Evolutionary conservation across 2,329 filamentous ascomycete species (phyloP).

Genomic region (Penicillium sp.): DNA sequence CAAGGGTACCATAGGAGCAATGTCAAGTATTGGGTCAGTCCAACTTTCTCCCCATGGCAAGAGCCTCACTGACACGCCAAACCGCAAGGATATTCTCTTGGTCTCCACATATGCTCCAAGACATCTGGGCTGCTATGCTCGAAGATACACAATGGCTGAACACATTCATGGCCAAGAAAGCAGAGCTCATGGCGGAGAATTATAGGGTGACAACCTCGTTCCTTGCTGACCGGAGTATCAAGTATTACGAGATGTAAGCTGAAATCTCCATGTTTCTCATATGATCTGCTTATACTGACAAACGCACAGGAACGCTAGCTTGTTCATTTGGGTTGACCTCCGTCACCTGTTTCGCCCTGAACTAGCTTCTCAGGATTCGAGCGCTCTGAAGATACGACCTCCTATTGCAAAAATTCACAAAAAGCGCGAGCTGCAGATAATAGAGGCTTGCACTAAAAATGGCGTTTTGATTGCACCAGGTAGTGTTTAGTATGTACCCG

Average conservation of each 20-base stretch:
- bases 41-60: neutral
- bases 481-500: slow-evolving; percentile 8
- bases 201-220: slow-evolving; percentile 2
- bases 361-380: neutral
- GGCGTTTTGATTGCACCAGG: slow-evolving; percentile 15
- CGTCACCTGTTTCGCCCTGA: slow-evolving; percentile 5
- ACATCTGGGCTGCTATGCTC: slow-evolving; percentile 12
- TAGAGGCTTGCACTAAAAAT: slow-evolving; percentile 9
- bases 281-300: neutral
- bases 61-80: neutral
- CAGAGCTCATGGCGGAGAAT: slow-evolving; percentile 3
- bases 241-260: slow-evolving; percentile 3
- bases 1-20: slow-evolving; percentile 10
- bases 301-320: slow-evolving; percentile 9
- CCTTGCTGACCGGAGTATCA: neutral
- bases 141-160: slow-evolving; percentile 6
- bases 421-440: slow-evolving; percentile 7
- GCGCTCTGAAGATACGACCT: neutral
- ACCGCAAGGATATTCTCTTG: slow-evolving; percentile 8
- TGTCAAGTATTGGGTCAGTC: slow-evolving; percentile 11
- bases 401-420: neutral
- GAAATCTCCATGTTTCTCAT: neutral
- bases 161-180: slow-evolving; percentile 5
- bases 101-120: slow-evolving; percentile 11
- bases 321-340: slow-evolving; percentile 16